Evolutionary conservation across 305 asterid species (phyloP).

Genomic region (Rubia tinctorum): DNA sequence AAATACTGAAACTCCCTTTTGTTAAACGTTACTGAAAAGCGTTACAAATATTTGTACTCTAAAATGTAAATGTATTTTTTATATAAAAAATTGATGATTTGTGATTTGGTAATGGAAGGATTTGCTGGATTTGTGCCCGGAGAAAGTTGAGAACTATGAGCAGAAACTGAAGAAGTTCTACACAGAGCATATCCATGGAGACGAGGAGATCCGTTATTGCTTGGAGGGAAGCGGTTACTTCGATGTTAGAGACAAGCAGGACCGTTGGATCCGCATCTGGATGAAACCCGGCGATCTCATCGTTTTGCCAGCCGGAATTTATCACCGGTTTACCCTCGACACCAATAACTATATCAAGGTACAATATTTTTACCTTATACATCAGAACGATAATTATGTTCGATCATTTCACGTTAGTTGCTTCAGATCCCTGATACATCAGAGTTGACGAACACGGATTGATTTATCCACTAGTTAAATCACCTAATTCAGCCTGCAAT

Average conservation of each 20-base stretch:
- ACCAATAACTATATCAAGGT: conserved; percentile 71
- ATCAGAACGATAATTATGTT: too few species aligned
- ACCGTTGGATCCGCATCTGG: conserved; percentile 71
- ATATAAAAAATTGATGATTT: too few species aligned
- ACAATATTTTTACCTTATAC: neutral
- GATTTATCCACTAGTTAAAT: too few species aligned
- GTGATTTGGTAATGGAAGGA: conserved; percentile 32
- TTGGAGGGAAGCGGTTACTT: conserved; percentile 75
- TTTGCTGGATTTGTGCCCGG: conserved; percentile 75
- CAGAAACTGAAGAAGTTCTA: conserved; percentile 73
- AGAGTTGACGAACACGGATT: too few species aligned
- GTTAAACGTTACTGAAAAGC: too few species aligned
- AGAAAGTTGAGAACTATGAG: conserved; percentile 71
- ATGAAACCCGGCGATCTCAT: conserved; percentile 76
- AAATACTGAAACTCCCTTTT: too few species aligned
- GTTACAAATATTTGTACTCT: too few species aligned
- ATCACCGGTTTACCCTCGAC: conserved; percentile 83
- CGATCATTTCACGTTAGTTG: too few species aligned
- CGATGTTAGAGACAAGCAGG: conserved; percentile 65
- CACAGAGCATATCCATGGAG: conserved; percentile 75
- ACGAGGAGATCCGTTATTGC: conserved; percentile 85
- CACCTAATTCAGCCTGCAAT: too few species aligned
- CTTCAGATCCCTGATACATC: too few species aligned
- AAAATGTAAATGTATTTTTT: too few species aligned
- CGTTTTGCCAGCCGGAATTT: conserved; percentile 80